Evolutionary conservation across 768 basidiomycete species (phyloP).

Genomic region (Pisolithus orientalis): DNA sequence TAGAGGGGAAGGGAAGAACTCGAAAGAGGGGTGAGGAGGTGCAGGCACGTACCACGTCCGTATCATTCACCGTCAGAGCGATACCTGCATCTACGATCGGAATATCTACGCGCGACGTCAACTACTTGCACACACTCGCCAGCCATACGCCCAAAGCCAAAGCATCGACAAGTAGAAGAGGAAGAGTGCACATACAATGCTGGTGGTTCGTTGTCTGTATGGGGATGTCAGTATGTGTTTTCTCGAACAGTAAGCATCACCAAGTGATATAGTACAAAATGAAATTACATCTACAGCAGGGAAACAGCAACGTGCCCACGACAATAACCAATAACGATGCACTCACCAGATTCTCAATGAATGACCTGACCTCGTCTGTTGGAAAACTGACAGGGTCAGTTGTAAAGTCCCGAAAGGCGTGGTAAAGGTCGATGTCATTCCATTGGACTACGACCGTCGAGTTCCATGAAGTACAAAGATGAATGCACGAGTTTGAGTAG

Average conservation of each 20-base stretch:
- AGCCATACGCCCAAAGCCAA: neutral
- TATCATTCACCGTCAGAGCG: conserved; percentile 47
- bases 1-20: neutral
- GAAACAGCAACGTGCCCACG: too few species aligned
- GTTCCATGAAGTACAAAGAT: too few species aligned
- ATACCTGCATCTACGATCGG: conserved; percentile 67
- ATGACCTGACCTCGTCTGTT: conserved; percentile 42
- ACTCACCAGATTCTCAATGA: conserved; percentile 53
- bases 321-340: neutral
- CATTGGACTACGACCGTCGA: conserved; percentile 48
- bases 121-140: neutral
- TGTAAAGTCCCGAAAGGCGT: conserved; percentile 65
- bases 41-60: conserved; percentile 48
- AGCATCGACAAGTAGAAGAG: neutral
- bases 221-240: too few species aligned
- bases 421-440: conserved; percentile 75
- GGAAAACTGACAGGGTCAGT: conserved; percentile 61
- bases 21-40: too few species aligned
- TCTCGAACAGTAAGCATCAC: too few species aligned
- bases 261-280: neutral
- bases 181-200: conserved; percentile 17
- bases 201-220: conserved; percentile 22
- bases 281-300: too few species aligned
- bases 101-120: conserved; percentile 38
- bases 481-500: too few species aligned